Evolutionary conservation across 2,329 filamentous ascomycete species (phyloP).

Genomic region (Cordyceps javanica): DNA sequence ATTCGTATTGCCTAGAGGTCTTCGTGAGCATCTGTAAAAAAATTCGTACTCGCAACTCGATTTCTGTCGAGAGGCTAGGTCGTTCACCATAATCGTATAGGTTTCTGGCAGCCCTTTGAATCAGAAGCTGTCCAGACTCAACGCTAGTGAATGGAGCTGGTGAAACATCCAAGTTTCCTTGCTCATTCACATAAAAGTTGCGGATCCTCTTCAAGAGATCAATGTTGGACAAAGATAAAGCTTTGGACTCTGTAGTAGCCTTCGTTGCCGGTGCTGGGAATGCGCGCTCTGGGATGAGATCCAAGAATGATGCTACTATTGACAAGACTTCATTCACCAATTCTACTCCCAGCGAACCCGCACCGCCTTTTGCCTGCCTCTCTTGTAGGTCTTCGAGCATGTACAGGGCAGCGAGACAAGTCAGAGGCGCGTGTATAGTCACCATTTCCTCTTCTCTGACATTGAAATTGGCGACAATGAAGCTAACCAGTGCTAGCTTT

Average conservation of each 20-base stretch:
- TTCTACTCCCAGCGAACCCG: constrained; percentile 28
- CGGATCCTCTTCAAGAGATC: constrained; percentile 56
- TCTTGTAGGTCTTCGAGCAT: constrained; percentile 52
- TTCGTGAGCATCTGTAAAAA: constrained; percentile 54
- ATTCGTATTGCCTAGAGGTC: constrained; percentile 34
- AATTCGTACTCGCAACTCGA: constrained; percentile 53
- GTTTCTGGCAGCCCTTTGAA: constrained; percentile 52
- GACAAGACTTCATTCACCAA: constrained; percentile 31
- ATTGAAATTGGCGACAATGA: constrained; percentile 85
- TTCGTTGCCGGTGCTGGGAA: constrained; percentile 37
- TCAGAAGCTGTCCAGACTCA: constrained; percentile 54
- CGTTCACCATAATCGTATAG: constrained; percentile 41
- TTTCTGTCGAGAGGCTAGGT: constrained; percentile 36
- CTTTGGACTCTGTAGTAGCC: constrained; percentile 13
- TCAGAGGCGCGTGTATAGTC: constrained; percentile 72
- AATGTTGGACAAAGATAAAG: constrained; percentile 21
- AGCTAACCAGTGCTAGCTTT: constrained; percentile 68
- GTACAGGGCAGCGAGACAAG: constrained; percentile 51
- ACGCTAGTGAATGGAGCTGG: constrained; percentile 52
- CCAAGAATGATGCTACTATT: constrained; percentile 53
- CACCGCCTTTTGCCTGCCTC: constrained; percentile 22
- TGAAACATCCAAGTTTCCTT: constrained; percentile 60
- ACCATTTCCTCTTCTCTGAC: constrained; percentile 95
- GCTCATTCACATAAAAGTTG: constrained; percentile 63
- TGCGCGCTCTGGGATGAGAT: constrained; percentile 58